phyloP scores from a whole-genome alignment of 2,329 filamentous ascomycete species.

The Alternaria sp. region DNA sequence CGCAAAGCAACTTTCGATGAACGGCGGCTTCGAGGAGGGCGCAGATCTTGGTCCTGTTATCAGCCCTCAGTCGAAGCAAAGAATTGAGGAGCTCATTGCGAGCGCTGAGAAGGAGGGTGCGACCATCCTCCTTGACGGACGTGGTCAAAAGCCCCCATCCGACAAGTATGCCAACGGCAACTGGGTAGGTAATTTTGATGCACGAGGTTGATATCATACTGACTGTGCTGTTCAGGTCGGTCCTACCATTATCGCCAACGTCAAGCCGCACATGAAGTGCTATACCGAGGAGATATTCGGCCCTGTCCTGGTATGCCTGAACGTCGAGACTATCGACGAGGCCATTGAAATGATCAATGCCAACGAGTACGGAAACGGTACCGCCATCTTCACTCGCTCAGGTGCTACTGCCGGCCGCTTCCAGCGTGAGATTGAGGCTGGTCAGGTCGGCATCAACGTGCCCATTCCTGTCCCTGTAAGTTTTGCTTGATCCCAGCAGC shows the following conservation, averaged over 20 bases:
- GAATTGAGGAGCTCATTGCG: constrained; percentile 78
- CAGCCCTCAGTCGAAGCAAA: constrained; percentile 77
- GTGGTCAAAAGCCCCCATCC: constrained; percentile 73
- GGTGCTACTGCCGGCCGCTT: constrained; percentile 80
- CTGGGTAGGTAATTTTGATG: constrained; percentile 63
- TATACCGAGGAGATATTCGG: constrained; percentile 88
- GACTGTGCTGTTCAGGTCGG: constrained; percentile 63
- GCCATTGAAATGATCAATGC: constrained; percentile 82
- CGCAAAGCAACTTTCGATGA: constrained; percentile 75
- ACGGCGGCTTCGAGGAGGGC: constrained; percentile 82
- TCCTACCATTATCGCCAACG: constrained; percentile 82
- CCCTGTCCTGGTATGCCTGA: constrained; percentile 82
- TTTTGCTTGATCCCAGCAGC: not conserved
- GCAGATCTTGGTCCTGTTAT: constrained; percentile 85
- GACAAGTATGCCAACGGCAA: constrained; percentile 85
- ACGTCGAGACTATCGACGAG: constrained; percentile 78
- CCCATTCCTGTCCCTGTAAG: constrained; percentile 70
- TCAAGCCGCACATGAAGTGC: constrained; percentile 82
- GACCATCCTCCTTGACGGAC: constrained; percentile 81
- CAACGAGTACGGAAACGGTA: constrained; percentile 88
- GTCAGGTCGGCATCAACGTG: constrained; percentile 86
- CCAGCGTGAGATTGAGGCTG: constrained; percentile 82
- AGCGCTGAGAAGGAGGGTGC: constrained; percentile 82
- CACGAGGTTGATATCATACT: constrained; percentile 15
- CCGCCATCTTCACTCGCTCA: constrained; percentile 82